These are phyloP conservation scores for Skeletonema tropicum DNA, from an alignment of 108 stramenopile species.

Conservation along the genomic window DNA sequence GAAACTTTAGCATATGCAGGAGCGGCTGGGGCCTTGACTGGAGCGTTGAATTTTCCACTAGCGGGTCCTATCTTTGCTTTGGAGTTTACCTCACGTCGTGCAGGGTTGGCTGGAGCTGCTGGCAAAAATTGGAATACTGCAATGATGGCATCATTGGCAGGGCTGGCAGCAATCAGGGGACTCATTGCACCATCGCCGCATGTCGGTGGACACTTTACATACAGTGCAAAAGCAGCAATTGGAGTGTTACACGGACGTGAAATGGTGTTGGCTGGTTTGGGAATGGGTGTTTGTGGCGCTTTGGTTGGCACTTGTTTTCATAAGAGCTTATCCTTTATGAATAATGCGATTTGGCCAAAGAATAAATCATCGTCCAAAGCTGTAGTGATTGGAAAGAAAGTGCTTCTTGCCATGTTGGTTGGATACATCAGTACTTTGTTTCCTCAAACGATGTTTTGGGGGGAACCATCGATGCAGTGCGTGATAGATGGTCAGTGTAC, in stretches of 20 bases:
- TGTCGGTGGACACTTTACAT: conserved; percentile 66
- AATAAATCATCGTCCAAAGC: conserved; percentile 12
- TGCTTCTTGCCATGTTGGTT: conserved; percentile 46
- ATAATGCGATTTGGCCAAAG: conserved; percentile 39
- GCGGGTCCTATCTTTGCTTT: conserved; percentile 71
- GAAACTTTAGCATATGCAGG: conserved; percentile 52
- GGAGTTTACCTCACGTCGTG: conserved; percentile 55
- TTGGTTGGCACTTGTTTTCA: conserved; percentile 63
- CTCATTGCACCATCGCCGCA: conserved; percentile 15
- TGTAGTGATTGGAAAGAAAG: conserved; percentile 38
- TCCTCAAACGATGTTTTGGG: conserved; percentile 60
- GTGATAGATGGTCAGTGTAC: conserved; percentile 53
- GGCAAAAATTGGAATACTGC: conserved; percentile 46
- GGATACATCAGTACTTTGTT: conserved; percentile 30
- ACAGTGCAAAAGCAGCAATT: conserved; percentile 40
- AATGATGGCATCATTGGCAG: conserved; percentile 52
- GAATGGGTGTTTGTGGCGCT: conserved; percentile 58
- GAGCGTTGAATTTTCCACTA: conserved; percentile 70
- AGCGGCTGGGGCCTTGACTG: conserved; percentile 68
- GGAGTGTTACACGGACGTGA: conserved; percentile 36
- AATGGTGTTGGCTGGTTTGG: conserved; percentile 37
- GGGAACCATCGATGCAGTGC: conserved; percentile 48
- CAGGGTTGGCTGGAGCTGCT: conserved; percentile 41
- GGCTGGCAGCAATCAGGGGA: conserved; percentile 46
- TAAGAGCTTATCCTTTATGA: conserved; percentile 38